Conservation (phyloP, 2,329 filamentous ascomycete genomes). For the Colletotrichum tamarilloi region DNA sequence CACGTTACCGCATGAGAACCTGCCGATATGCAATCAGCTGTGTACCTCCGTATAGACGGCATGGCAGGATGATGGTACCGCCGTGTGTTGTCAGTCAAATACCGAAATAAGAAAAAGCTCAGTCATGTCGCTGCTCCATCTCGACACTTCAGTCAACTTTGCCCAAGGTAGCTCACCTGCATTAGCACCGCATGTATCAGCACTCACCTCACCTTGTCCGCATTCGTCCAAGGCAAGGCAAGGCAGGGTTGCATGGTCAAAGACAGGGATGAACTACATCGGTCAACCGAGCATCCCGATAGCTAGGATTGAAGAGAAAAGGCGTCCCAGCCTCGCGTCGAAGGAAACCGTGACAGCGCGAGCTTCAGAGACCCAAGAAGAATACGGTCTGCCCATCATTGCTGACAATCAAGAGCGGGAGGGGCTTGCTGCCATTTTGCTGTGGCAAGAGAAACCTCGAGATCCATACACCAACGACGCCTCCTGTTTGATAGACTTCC, state of each 20-base stretch:
- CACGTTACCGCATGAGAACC: neutral
- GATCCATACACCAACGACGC: neutral
- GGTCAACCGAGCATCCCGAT: conserved; percentile 32
- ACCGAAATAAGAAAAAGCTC: conserved; percentile 11
- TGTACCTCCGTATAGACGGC: neutral
- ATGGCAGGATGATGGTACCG: neutral
- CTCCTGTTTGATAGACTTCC: neutral
- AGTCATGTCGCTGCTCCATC: neutral
- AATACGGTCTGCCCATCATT: neutral
- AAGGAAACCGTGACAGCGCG: neutral
- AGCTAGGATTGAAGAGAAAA: neutral
- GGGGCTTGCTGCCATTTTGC: neutral
- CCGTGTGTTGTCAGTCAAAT: conserved; percentile 12
- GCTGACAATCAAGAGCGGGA: neutral
- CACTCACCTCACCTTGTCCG: conserved; percentile 7
- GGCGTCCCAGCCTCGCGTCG: neutral
- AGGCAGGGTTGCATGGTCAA: neutral
- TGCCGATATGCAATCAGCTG: conserved; percentile 8
- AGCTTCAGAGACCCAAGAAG: neutral
- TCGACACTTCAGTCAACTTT: conserved; percentile 1
- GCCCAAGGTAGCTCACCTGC: neutral
- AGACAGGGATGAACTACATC: conserved; percentile 15
- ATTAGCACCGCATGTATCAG: neutral
- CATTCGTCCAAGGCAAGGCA: neutral
- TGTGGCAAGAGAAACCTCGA: neutral